Evolutionary conservation across 192 early-diverging fungal species (phyloP).

Genomic region (Neocallimastix lanati): DNA sequence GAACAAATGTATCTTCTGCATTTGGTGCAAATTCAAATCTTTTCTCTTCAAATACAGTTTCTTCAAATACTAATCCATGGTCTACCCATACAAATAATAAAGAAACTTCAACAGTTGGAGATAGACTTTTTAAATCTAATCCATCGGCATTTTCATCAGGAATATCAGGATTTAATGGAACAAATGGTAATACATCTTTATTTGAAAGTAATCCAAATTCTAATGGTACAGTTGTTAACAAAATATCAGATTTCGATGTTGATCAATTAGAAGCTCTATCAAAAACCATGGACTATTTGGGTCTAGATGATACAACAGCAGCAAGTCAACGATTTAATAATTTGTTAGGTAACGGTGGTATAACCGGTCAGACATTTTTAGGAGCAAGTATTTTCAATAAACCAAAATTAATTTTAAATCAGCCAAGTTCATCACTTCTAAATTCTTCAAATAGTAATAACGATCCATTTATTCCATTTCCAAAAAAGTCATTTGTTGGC

Average conservation of each 20-base stretch:
- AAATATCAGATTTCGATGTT: neutral
- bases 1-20: neutral
- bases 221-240: neutral
- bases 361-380: slow-evolving; percentile 7
- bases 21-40: neutral
- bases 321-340: slow-evolving; percentile 2
- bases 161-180: neutral
- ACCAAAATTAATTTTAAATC: slow-evolving; percentile 2
- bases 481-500: neutral
- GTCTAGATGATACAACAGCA: slow-evolving; percentile 33
- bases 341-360: neutral
- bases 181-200: neutral
- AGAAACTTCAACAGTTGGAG: neutral
- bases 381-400: slow-evolving; percentile 1
- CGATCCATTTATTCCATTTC: neutral
- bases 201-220: neutral
- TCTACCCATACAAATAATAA: neutral
- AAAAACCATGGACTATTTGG: slow-evolving; percentile 49
- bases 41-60: neutral
- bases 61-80: neutral
- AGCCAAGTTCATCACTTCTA: neutral
- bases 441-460: neutral
- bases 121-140: neutral
- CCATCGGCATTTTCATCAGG: neutral
- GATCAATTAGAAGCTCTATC: slow-evolving; percentile 34